Evolutionary conservation across 345 rosid genomes (phyloP).

Genomic region (Pugionium dolabratum): DNA sequence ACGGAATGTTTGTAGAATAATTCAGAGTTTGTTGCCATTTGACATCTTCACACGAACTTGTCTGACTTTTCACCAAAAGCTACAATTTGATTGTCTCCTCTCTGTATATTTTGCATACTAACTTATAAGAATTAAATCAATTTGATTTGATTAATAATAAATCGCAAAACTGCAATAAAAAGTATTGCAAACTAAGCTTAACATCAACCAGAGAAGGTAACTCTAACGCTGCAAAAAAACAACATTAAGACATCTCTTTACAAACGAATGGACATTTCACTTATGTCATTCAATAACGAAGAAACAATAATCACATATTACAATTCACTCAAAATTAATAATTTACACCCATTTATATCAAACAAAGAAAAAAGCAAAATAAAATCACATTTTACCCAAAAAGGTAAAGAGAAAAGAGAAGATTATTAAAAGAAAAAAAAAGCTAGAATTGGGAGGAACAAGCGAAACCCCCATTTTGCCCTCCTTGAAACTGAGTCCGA

Average conservation of each 20-base stretch:
- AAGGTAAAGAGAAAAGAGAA: neutral
- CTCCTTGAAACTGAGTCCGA: conserved; percentile 49
- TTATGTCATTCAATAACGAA: neutral
- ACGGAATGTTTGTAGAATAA: conserved; percentile 34
- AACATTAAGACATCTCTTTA: neutral
- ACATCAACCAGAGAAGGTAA: neutral
- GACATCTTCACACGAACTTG: conserved; percentile 40
- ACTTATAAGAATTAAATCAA: neutral
- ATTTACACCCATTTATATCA: conserved; percentile 33
- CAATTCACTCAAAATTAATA: conserved; percentile 35
- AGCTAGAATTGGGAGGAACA: conserved; percentile 52
- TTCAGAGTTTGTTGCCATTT: conserved; percentile 24
- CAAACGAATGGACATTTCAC: conserved; percentile 16
- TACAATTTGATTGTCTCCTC: conserved; percentile 14
- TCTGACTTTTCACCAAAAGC: conserved; percentile 34
- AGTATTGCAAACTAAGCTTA: neutral
- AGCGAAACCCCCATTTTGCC: conserved; percentile 40
- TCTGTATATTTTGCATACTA: neutral
- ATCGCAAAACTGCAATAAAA: too few relatives aligned
- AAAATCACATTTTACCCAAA: conserved; percentile 25
- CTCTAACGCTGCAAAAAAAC: neutral
- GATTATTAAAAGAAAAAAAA: neutral
- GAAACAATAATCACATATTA: conserved; percentile 21
- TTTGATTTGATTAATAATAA: neutral
- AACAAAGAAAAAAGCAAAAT: conserved; percentile 9